Evolutionary conservation across 768 basidiomycete genomes (phyloP).

Genomic region (Fibroporia radiculosa): DNA sequence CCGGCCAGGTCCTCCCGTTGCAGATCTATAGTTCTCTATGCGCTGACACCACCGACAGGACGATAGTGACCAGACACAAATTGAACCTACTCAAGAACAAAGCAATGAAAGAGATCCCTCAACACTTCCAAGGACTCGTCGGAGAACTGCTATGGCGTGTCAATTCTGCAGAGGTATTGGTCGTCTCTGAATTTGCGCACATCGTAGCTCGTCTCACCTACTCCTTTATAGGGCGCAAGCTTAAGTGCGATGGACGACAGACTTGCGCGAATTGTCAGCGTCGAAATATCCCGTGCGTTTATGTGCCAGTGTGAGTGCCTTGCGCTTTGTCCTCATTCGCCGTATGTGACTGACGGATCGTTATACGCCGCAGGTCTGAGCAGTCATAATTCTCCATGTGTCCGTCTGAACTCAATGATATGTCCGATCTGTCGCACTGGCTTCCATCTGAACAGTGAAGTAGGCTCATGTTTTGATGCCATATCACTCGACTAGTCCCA

Average conservation of each 20-base stretch:
- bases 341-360: no score
- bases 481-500: no score
- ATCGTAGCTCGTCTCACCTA: constrained; percentile 1
- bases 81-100: not conserved
- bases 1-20: not conserved
- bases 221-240: constrained; percentile 46
- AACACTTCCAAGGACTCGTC: not conserved
- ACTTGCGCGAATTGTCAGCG: constrained; percentile 61
- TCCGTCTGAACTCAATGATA: no score
- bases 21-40: no score
- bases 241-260: constrained; percentile 69
- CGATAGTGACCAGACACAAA: not conserved
- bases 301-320: constrained; percentile 62
- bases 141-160: constrained; percentile 61
- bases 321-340: no score
- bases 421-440: no score
- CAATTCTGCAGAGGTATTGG: constrained; percentile 58
- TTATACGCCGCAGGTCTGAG: no score
- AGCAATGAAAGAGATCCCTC: not conserved
- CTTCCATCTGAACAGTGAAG: no score
- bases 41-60: not conserved
- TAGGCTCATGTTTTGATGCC: no score
- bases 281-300: constrained; percentile 49
- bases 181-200: not conserved
- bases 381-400: no score